A percentile compares a stretch with the other conserved stretches of the same genome.
Conservation (phyloP, 306 rosid species). For the Casuarina equisetifolia region DNA sequence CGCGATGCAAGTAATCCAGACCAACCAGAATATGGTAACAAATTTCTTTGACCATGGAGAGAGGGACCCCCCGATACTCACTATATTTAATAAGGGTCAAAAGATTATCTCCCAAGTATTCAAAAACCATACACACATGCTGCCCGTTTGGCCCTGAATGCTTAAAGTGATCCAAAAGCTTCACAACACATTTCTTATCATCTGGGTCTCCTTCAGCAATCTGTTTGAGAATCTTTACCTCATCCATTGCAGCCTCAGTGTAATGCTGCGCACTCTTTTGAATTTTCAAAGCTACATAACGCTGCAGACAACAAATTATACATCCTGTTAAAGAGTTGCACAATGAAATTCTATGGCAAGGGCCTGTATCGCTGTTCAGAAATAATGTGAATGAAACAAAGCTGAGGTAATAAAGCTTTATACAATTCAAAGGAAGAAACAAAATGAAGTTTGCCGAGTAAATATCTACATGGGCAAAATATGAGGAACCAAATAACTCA, state of each 20-base stretch:
- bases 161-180: constrained; percentile 95
- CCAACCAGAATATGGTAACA: constrained; percentile 86
- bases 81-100: constrained; percentile 82
- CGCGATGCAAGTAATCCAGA: constrained; percentile 90
- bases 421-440: too few species aligned
- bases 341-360: too few species aligned
- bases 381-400: too few species aligned
- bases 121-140: constrained; percentile 96
- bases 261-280: constrained; percentile 99
- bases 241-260: constrained; percentile 96
- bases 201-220: constrained; percentile 82
- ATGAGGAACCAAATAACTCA: too few species aligned
- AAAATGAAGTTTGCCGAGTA: too few species aligned
- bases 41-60: constrained; percentile 79
- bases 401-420: too few species aligned
- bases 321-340: too few species aligned
- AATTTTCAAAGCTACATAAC: constrained; percentile 87
- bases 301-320: constrained; percentile 33
- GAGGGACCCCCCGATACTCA: constrained; percentile 79
- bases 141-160: constrained; percentile 96
- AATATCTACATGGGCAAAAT: too few species aligned
- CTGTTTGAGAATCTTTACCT: constrained; percentile 88
- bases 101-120: constrained; percentile 91
- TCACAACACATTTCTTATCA: constrained; percentile 86
- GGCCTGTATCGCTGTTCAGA: too few species aligned